Conservation (phyloP, 495 filamentous ascomycete genomes). For the Lasiosphaeriaceae sp. region DNA sequence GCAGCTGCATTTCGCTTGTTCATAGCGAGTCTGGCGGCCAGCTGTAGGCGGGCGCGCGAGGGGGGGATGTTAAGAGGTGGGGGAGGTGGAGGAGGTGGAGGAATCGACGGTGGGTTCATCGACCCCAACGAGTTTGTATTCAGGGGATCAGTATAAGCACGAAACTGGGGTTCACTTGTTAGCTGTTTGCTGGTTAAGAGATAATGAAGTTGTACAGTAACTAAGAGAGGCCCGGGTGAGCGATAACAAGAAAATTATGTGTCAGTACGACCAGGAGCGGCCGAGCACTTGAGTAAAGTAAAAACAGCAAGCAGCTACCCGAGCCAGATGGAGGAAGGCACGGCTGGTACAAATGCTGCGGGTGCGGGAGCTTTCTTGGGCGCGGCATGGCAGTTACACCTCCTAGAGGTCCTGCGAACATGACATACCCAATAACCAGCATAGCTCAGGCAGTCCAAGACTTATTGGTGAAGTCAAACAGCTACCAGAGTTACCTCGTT, state of each 20-base stretch:
- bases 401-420: not conserved
- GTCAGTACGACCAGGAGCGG: too few relatives aligned
- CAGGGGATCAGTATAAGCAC: constrained; percentile 46
- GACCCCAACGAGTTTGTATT: constrained; percentile 36
- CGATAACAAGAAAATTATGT: too few relatives aligned
- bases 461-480: not conserved
- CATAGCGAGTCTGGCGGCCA: constrained; percentile 76
- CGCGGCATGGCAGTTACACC: not conserved
- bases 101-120: constrained; percentile 47
- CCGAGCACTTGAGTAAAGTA: too few relatives aligned
- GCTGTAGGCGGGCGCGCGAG: constrained; percentile 79
- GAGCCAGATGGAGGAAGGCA: not conserved
- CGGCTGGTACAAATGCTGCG: not conserved
- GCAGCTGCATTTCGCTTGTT: constrained; percentile 61
- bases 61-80: constrained; percentile 75
- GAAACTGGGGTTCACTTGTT: constrained; percentile 37
- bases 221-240: too few relatives aligned
- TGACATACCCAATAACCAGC: not conserved
- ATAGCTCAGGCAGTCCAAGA: not conserved
- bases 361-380: too few relatives aligned
- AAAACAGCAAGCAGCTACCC: not conserved
- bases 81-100: constrained; percentile 53
- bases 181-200: not conserved
- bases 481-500: not conserved
- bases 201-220: too few relatives aligned